These are phyloP conservation scores for Endothia cerciana DNA, from an alignment of 2,329 filamentous ascomycete species.

Conservation along the genomic window DNA sequence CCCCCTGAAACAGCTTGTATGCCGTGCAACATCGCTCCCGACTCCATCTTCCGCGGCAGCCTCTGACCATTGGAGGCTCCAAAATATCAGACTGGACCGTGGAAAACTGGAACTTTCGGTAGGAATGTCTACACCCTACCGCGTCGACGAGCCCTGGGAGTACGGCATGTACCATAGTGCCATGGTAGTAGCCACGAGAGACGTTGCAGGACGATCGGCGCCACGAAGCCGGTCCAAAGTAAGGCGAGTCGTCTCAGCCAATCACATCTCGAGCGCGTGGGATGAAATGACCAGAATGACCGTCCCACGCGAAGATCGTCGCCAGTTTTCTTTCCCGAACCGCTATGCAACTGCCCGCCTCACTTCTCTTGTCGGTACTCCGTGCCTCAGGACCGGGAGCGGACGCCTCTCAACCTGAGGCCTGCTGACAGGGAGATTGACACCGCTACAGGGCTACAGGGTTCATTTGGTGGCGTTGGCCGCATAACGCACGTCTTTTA, in stretches of 20 bases:
- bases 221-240: slow-evolving; percentile 26
- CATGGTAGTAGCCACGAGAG: not conserved
- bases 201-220: slow-evolving; percentile 21
- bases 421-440: slow-evolving; percentile 19
- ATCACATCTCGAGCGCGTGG: slow-evolving; percentile 17
- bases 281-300: slow-evolving; percentile 11
- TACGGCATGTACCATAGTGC: not conserved
- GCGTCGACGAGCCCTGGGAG: not conserved
- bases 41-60: slow-evolving; percentile 7
- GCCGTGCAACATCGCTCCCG: slow-evolving; percentile 8
- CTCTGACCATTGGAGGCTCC: not conserved
- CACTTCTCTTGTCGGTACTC: slow-evolving; percentile 18
- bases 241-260: slow-evolving; percentile 26
- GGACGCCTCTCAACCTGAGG: slow-evolving; percentile 28
- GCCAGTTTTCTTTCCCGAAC: slow-evolving; percentile 21
- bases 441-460: slow-evolving; percentile 23
- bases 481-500: not conserved
- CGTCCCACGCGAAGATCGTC: slow-evolving; percentile 21
- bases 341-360: slow-evolving; percentile 24
- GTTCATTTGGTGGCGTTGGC: slow-evolving; percentile 10
- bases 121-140: not conserved
- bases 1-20: slow-evolving; percentile 6
- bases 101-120: not conserved
- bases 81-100: not conserved
- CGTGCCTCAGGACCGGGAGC: slow-evolving; percentile 7